These are phyloP conservation scores for Huiozyma sinensis DNA, from an alignment of 805 yeast species.

Conservation along the genomic window DNA sequence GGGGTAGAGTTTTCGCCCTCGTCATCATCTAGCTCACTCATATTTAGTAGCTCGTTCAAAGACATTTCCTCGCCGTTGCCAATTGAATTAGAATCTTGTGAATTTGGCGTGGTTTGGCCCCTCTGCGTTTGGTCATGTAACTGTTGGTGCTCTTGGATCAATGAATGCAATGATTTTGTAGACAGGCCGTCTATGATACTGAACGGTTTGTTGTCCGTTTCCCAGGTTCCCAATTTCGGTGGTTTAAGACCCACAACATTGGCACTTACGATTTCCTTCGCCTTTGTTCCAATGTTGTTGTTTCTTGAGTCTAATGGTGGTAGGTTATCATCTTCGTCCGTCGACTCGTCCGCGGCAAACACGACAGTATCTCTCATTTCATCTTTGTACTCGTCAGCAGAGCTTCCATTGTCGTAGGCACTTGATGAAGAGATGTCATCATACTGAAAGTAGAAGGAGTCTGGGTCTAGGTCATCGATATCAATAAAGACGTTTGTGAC, in stretches of 20 bases:
- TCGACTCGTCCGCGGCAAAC: conserved; percentile 71
- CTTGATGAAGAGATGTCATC: conserved; percentile 43
- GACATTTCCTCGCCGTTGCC: conserved; percentile 30
- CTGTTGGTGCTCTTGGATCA: conserved; percentile 27
- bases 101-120: conserved; percentile 16
- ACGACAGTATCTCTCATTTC: conserved; percentile 28
- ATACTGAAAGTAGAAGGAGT: conserved; percentile 27
- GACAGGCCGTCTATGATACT: conserved; percentile 92
- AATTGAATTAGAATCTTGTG: background rate
- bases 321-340: conserved; percentile 82
- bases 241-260: conserved; percentile 79
- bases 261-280: conserved; percentile 87
- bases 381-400: conserved; percentile 9
- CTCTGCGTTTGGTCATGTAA: conserved; percentile 15
- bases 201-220: conserved; percentile 72
- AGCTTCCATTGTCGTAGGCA: conserved; percentile 1
- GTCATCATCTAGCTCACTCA: conserved; percentile 76
- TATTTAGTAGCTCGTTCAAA: conserved; percentile 75
- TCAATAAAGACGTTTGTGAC: conserved; percentile 31
- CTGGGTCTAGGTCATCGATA: conserved; percentile 30
- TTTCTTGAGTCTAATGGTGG: conserved; percentile 55
- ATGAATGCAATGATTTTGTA: conserved; percentile 67
- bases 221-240: conserved; percentile 89
- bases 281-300: conserved; percentile 57
- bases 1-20: conserved; percentile 40